phyloP scores from a whole-genome alignment of 805 yeast genomes.

The Lipomyces anomalus region DNA sequence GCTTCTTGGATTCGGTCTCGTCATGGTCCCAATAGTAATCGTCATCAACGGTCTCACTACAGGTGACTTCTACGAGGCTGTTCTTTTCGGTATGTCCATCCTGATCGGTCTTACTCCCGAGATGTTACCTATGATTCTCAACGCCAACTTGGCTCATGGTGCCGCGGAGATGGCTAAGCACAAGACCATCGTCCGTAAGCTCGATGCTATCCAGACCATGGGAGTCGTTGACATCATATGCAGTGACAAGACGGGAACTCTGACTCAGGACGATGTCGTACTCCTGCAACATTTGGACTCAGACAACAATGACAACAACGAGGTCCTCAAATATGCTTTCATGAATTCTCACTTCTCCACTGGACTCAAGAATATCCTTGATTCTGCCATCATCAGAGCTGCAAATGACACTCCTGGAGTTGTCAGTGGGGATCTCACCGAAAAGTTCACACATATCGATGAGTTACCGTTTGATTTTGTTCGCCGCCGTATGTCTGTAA shows the following conservation, averaged over 20 bases:
- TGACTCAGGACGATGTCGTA: slow-evolving; percentile 36
- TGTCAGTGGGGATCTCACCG: slow-evolving; percentile 13
- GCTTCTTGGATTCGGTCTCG: slow-evolving; percentile 21
- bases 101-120: slow-evolving; percentile 23
- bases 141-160: slow-evolving; percentile 23
- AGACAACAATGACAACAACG: slow-evolving; percentile 8
- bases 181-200: slow-evolving; percentile 23
- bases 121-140: slow-evolving; percentile 24
- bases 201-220: slow-evolving; percentile 39
- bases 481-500: slow-evolving; percentile 23
- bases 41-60: slow-evolving; percentile 24
- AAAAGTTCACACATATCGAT: slow-evolving; percentile 11
- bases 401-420: slow-evolving; percentile 11
- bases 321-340: slow-evolving; percentile 18
- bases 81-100: slow-evolving; percentile 24
- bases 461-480: slow-evolving; percentile 24
- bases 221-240: slow-evolving; percentile 54
- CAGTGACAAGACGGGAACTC: slow-evolving; percentile 46
- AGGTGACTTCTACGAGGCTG: slow-evolving; percentile 22
- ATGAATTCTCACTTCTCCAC: slow-evolving; percentile 19
- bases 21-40: slow-evolving; percentile 24
- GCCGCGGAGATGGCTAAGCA: slow-evolving; percentile 25
- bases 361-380: slow-evolving; percentile 21
- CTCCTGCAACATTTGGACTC: slow-evolving; percentile 19
- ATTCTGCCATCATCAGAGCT: slow-evolving; percentile 18